Base-by-base conservation (phyloP, 148 eudicot species). In the Agrostemma githago region DNA sequence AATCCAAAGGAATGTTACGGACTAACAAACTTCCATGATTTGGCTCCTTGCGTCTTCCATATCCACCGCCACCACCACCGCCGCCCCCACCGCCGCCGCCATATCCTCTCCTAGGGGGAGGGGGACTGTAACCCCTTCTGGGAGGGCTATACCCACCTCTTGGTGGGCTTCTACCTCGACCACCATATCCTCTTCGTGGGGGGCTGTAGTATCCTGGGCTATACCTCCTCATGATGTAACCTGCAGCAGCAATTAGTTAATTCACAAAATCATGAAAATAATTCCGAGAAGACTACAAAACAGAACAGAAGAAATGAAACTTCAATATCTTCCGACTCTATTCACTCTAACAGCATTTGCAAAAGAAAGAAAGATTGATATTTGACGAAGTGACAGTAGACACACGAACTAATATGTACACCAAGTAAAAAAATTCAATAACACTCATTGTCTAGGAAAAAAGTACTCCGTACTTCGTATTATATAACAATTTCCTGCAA, bases 151-250 rank as follows among this genome's bases (percentile, higher is more conserved):
- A 75, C 14, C 81, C 90, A 68, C 93, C 86, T 53, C 88, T 83
- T 8, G 91, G 94, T 20, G 94, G 94, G 62, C 91, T 87, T 75
- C 88, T 77, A 46, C 87, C 81, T 43, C 91, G 85, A 62, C 88
- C 85, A 42, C 85, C 88, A 72, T 87, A 85, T 48, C 87, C 89
- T 72, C 91, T 87, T 78, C 89, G 63, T 43, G 93, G 93, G 67
- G 94, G 91, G 68, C 92, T 87, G 81, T 89, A 82, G 68, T 82
- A 77, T n/a, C 80, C 84, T 4, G 94, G 94, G 75, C 94, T 89
- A 71, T 89, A 86, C 79, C 91, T 87, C 81, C 88, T 72, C 94
- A 89, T 89, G 74, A 68, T 74, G 71, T 19, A 19, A 21, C 76
- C 84, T 83, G 59, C 1, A 43, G 10, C 4, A 51, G 10, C 43